A percentile compares a stretch with the other conserved stretches of the same genome.
Evolutionary conservation across 352 stramenopile genomes (phyloP).

Genomic region (Phytophthora pinifolia): DNA sequence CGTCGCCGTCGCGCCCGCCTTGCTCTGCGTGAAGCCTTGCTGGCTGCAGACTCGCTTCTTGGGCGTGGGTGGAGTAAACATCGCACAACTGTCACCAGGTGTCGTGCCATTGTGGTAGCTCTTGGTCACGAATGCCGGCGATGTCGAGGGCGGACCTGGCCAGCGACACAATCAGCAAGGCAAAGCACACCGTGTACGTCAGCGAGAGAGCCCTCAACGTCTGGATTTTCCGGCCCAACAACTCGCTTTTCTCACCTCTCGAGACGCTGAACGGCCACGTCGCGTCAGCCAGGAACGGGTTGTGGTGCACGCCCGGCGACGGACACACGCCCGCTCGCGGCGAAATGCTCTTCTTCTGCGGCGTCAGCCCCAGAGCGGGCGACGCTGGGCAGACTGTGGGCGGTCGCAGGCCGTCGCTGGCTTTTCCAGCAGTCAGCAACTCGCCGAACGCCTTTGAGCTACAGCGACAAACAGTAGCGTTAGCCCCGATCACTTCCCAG

Average conservation of each 20-base stretch:
- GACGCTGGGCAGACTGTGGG: slow-evolving; percentile 32
- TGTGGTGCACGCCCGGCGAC: slow-evolving; percentile 27
- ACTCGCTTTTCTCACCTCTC: slow-evolving; percentile 25
- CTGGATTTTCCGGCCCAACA: slow-evolving; percentile 28
- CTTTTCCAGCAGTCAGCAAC: slow-evolving; percentile 34
- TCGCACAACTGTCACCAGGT: slow-evolving; percentile 17
- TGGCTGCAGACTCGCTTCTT: slow-evolving; percentile 45
- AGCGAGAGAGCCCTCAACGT: slow-evolving; percentile 8
- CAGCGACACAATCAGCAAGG: slow-evolving; percentile 18
- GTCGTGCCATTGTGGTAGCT: slow-evolving; percentile 30
- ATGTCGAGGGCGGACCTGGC: slow-evolving; percentile 30
- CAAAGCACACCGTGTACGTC: slow-evolving; percentile 15
- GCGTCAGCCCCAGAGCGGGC: slow-evolving; percentile 15
- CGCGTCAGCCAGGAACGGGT: slow-evolving; percentile 26
- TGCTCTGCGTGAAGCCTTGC: slow-evolving; percentile 33
- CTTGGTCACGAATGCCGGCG: slow-evolving; percentile 22
- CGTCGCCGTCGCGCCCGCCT: slow-evolving; percentile 19
- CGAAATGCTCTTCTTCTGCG: slow-evolving; percentile 40
- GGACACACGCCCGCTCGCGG: slow-evolving; percentile 25
- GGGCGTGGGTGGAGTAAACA: slow-evolving; percentile 37
- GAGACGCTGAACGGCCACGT: slow-evolving; percentile 19
- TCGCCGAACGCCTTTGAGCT: slow-evolving; percentile 38
- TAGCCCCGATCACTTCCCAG: background rate
- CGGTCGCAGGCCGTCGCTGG: slow-evolving; percentile 11
- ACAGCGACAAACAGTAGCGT: slow-evolving; percentile 17